Conservation (phyloP, 2,329 filamentous ascomycete species). For the Colletotrichum ledebouriae region DNA sequence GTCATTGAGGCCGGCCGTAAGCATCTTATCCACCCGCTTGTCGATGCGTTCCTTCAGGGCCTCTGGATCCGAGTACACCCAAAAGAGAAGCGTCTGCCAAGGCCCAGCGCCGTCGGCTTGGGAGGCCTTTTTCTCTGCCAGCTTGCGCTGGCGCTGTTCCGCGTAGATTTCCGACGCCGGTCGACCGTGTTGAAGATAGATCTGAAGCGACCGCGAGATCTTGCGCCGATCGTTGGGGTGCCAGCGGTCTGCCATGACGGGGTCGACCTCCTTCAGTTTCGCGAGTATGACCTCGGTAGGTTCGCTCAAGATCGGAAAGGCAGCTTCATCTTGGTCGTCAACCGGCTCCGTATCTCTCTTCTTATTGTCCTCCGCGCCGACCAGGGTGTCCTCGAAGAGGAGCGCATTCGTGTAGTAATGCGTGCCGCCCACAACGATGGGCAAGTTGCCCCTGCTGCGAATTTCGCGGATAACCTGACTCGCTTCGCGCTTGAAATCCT, state of each 20-base stretch:
- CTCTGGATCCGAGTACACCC: constrained; percentile 83
- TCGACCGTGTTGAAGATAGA: constrained; percentile 85
- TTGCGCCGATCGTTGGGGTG: constrained; percentile 94
- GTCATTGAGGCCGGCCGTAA: constrained; percentile 66
- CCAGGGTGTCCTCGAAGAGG: constrained; percentile 81
- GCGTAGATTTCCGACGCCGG: constrained; percentile 89
- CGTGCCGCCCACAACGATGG: constrained; percentile 93
- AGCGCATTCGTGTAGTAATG: constrained; percentile 95
- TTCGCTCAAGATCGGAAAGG: constrained; percentile 79
- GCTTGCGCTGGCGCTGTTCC: constrained; percentile 72
- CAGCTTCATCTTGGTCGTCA: constrained; percentile 46
- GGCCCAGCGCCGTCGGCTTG: constrained; percentile 43
- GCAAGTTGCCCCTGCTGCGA: constrained; percentile 80
- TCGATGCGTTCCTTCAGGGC: constrained; percentile 79
- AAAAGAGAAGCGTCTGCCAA: constrained; percentile 80
- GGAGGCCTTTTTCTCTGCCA: constrained; percentile 42
- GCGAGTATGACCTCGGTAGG: constrained; percentile 79
- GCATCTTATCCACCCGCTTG: constrained; percentile 86
- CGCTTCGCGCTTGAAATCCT: constrained; percentile 80
- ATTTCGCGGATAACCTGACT: constrained; percentile 81
- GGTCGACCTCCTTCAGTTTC: constrained; percentile 84
- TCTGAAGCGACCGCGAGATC: constrained; percentile 89
- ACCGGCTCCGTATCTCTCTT: constrained; percentile 9
- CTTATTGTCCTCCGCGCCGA: constrained; percentile 59
- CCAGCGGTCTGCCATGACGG: constrained; percentile 90